Base-by-base conservation (phyloP, 106 monocot genomes). In the Dendrobium chrysotoxum region DNA sequence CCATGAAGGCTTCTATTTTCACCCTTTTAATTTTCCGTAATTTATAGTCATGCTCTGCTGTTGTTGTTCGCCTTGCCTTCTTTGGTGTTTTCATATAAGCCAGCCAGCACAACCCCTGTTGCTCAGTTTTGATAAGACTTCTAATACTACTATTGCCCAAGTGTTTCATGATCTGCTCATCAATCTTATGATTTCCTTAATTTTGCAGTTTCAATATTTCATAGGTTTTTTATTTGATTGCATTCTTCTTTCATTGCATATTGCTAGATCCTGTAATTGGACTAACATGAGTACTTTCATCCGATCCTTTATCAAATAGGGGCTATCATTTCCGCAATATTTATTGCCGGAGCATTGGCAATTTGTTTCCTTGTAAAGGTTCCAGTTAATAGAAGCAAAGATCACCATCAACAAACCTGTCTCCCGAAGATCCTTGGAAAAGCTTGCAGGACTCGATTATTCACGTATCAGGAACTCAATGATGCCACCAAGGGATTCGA, bases 401-500 rank as follows among this genome's bases (percentile, higher is more conserved):
- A 79, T 72, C 76, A 88, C 64, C 70, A 79, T 38, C 80, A 85
- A 41, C 91, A 84, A 21, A 55, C 83, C 12, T 91, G 86, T 68
- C 79, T 92, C 17, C 90, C 87, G 9, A 91, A 83, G 64, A 81
- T 90, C 42, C 81, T 91, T 28, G 81, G 81, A 23, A 88, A 65
- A 58, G 79, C 80, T 78, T 83, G 88, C n/a, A 35, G 61, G 23
- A 77, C 84, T 28, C 78, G 84, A 11, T 75, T 80, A 25, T 96
- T 93, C 79, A 90, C 91, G 11, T 96, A 96, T 75, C 78, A 90
- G 80, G 90, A 96, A 79, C 87, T 96, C 47, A 86, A 88, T 20
- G 87, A 96, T 72, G 96, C 96, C n/a, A 91, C 90, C 39, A 88
- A 86, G 21, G 84, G 88, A 66, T 93, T 93, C 76, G 84, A 88